A percentile compares a stretch with the other conserved stretches of the same genome.
Evolutionary conservation across 73 alveolate genomes (phyloP).

Genomic region (Symbiodinium natans): DNA sequence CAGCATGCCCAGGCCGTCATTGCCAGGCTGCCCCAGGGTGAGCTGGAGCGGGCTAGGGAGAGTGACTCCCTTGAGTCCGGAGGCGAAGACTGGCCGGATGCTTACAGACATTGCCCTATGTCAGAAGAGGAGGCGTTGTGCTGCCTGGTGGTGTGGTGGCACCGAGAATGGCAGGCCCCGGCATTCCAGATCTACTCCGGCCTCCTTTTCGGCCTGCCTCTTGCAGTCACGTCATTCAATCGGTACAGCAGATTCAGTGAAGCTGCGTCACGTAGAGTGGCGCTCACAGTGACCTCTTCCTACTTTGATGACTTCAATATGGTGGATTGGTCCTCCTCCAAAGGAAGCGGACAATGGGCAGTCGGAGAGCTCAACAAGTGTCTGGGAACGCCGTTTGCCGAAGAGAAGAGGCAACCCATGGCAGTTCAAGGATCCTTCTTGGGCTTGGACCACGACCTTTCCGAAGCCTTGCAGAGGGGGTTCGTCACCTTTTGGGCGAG

Average conservation of each 20-base stretch:
- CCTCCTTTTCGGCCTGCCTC: not conserved
- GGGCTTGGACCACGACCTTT: not conserved
- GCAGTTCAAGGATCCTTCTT: not conserved
- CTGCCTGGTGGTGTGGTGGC: not conserved
- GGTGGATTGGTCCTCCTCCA: not conserved
- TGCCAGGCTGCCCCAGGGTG: not conserved
- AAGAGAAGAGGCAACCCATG: not conserved
- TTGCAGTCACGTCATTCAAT: not conserved
- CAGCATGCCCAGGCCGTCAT: not conserved
- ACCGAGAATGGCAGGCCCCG: not conserved
- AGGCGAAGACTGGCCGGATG: constrained; percentile 10
- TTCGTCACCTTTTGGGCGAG: not conserved
- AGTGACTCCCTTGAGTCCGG: not conserved
- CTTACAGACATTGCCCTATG: not conserved
- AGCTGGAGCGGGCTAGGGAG: not conserved
- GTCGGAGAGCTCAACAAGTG: not conserved
- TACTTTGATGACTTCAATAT: not conserved
- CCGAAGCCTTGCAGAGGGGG: not conserved
- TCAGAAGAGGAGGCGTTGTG: not conserved
- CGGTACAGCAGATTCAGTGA: not conserved
- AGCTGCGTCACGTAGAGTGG: not conserved
- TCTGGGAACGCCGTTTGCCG: not conserved
- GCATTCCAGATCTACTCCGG: not conserved
- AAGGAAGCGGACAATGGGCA: not conserved
- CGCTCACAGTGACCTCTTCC: not conserved